These are phyloP conservation scores for Sergeia podlipaevii DNA, from an alignment of 208 protist species.

Conservation along the genomic window DNA sequence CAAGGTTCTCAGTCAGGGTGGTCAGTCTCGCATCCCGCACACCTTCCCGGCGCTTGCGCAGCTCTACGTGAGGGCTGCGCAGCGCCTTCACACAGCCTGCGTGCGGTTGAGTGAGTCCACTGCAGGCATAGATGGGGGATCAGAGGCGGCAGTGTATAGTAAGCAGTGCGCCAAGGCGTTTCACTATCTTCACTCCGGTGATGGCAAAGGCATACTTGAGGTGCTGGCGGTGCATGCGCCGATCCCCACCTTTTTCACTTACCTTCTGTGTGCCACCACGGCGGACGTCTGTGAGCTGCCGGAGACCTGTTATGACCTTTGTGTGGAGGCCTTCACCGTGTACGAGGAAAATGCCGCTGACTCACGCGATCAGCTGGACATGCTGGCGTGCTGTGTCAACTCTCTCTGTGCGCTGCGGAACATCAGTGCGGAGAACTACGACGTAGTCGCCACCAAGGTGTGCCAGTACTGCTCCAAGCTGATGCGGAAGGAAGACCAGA, in stretches of 20 bases:
- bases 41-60: slow-evolving; percentile 88
- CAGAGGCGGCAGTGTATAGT: slow-evolving; percentile 2
- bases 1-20: slow-evolving; percentile 86
- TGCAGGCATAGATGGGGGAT: slow-evolving; percentile 1
- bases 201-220: slow-evolving; percentile 77
- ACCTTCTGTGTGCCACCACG: slow-evolving; percentile 73
- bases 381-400: slow-evolving; percentile 76
- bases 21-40: slow-evolving; percentile 72
- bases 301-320: slow-evolving; percentile 86
- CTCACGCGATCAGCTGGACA: slow-evolving; percentile 72
- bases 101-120: neutral
- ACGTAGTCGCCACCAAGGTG: slow-evolving; percentile 85
- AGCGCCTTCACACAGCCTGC: slow-evolving; percentile 24
- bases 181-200: slow-evolving; percentile 50
- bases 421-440: slow-evolving; percentile 90
- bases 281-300: slow-evolving; percentile 79
- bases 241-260: slow-evolving; percentile 74
- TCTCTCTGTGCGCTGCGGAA: slow-evolving; percentile 33
- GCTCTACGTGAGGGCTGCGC: slow-evolving; percentile 64
- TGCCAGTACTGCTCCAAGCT: slow-evolving; percentile 90
- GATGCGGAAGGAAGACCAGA: slow-evolving; percentile 92
- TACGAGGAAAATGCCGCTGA: slow-evolving; percentile 94
- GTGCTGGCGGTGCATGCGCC: slow-evolving; percentile 39
- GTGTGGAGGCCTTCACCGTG: slow-evolving; percentile 87
- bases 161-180: slow-evolving; percentile 35